Percentiles rank a stretch among this genome's conserved stretches.
phyloP scores from a whole-genome alignment of 768 basidiomycete species.

The Boletus fagicola region DNA sequence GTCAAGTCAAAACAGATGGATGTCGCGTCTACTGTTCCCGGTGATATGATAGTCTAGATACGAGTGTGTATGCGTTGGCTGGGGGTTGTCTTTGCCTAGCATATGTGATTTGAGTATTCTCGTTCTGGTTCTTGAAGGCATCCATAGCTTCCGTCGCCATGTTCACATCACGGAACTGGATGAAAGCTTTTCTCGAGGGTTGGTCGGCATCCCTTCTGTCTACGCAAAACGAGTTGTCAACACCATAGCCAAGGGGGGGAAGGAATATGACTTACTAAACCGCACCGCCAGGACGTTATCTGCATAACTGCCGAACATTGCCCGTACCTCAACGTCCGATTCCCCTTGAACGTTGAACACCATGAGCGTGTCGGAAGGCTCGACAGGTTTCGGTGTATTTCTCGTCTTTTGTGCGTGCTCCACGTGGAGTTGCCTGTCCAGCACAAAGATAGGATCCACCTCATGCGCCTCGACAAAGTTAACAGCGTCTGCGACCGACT shows the following conservation, averaged over 20 bases:
- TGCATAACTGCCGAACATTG: constrained; percentile 22
- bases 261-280: constrained; percentile 19
- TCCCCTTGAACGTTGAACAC: constrained; percentile 26
- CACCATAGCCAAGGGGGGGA: neutral
- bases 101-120: constrained; percentile 9
- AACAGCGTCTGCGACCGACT: constrained; percentile 36
- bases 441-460: constrained; percentile 49
- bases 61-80: constrained; percentile 1
- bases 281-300: constrained; percentile 30
- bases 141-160: constrained; percentile 48
- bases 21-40: constrained; percentile 1
- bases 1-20: neutral
- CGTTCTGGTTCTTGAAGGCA: constrained; percentile 31
- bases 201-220: constrained; percentile 32
- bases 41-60: constrained; percentile 22
- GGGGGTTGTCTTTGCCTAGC: constrained; percentile 19
- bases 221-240: constrained; percentile 28
- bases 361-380: constrained; percentile 34
- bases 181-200: constrained; percentile 42
- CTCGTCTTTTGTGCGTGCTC: constrained; percentile 35
- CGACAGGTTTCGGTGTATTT: neutral
- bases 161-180: constrained; percentile 50
- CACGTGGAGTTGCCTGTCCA: constrained; percentile 44
- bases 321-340: constrained; percentile 27
- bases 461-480: constrained; percentile 34